Base-by-base conservation (phyloP, 2,329 filamentous ascomycete species). In the Phialophora macrospora region DNA sequence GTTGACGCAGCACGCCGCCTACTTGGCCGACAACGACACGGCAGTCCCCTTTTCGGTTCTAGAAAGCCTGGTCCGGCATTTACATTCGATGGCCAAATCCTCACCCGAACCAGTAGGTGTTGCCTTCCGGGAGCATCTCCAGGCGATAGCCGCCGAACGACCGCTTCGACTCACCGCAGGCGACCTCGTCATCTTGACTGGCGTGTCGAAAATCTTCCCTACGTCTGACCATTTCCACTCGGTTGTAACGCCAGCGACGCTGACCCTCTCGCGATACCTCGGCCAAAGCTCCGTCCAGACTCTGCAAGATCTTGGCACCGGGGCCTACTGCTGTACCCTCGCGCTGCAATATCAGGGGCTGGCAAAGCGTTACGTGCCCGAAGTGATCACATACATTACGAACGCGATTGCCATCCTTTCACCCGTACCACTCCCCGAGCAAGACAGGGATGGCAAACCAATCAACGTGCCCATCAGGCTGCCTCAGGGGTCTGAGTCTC, bases 141-240 rank as follows among this genome's bases (percentile, higher is more conserved):
- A 83, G 65, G 75, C 78, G 26, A 80, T 89, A 38, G 80, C 85
- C 48, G 77, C 83, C 12, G 78, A 83, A 1, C 82, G 81, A 30
- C 77, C 81, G 0, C 73, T 87, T 83, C 72, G 85, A 77, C 73
- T 84, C 76, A 72, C 77, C 12, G 75, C 83, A n/a, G 91, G 92
- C 20, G 93, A 99, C 73, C 79, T 99, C 22, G 80, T 93, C 24
- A 80, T 96, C n/a, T 80, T 99, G 41, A 93, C 92, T 0, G 93
- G 92, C 0, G 87, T 97, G 66, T 88, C 89, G 48, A 88, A 88
- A 1, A 90, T 96, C 60, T 99, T 96, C 74, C 93, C 95, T 4
- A 97, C 95, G 0, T 97, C 93, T 0, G 95, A 99, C 78, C 93
- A 98, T 78, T 99, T 98, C 78, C 95, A 99, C 74, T 90, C 95